These are phyloP conservation scores for Gossypium bickii DNA, from an alignment of 345 rosid species.

Conservation along the genomic window DNA sequence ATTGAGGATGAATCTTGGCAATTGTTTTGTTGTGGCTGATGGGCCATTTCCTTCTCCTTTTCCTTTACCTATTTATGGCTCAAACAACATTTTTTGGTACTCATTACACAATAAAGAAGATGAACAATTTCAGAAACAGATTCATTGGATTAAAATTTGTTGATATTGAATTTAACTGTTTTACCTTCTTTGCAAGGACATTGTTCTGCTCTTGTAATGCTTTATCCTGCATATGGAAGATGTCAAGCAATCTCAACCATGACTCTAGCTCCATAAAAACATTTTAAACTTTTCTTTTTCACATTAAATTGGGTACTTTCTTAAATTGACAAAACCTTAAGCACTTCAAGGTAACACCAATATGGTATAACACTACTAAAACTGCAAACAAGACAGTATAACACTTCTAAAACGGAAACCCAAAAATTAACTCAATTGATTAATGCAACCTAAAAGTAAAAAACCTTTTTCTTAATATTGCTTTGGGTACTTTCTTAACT, in stretches of 20 bases:
- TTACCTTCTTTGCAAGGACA: constrained; percentile 42
- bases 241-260: constrained; percentile 34
- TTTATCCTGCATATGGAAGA: constrained; percentile 47
- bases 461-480: neutral
- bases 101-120: neutral
- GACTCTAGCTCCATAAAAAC: neutral
- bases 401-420: neutral
- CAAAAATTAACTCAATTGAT: neutral
- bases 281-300: constrained; percentile 67
- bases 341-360: neutral
- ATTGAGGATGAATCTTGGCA: constrained; percentile 35
- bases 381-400: neutral
- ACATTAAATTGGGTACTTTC: neutral
- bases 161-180: neutral
- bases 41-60: constrained; percentile 48
- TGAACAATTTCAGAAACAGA: neutral
- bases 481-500: neutral
- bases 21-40: constrained; percentile 27
- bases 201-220: constrained; percentile 46
- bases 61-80: constrained; percentile 55
- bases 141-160: neutral
- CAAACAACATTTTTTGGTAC: neutral
- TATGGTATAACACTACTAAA: neutral
- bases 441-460: neutral
- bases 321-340: neutral